These are phyloP conservation scores for Hemileccinum impolitum DNA, from an alignment of 768 basidiomycete species.

Conservation along the genomic window DNA sequence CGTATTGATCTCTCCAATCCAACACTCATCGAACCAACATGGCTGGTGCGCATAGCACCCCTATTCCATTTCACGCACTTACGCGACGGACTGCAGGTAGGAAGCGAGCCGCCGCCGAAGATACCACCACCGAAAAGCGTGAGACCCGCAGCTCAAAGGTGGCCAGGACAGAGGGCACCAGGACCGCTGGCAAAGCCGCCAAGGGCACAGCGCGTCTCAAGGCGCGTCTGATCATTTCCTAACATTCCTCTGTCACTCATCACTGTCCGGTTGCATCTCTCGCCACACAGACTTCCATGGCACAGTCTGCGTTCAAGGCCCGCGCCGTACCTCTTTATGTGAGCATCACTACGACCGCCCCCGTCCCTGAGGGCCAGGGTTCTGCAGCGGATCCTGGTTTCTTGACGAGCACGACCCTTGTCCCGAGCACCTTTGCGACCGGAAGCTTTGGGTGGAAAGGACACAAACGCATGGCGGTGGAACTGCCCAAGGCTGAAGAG, in stretches of 20 bases:
- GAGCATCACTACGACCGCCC: constrained; percentile 63
- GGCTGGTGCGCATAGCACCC: constrained; percentile 27
- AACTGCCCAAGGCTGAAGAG: constrained; percentile 49
- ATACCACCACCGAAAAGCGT: constrained; percentile 25
- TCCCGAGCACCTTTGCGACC: constrained; percentile 61
- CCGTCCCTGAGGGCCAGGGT: constrained; percentile 33
- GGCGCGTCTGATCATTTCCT: constrained; percentile 30
- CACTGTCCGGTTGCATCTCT: not conserved
- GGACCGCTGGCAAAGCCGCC: constrained; percentile 31
- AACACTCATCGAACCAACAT: constrained; percentile 11
- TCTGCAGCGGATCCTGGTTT: constrained; percentile 54
- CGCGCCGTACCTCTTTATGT: constrained; percentile 68
- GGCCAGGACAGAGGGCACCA: constrained; percentile 41
- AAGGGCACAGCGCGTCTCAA: constrained; percentile 44
- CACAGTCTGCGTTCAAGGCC: constrained; percentile 54
- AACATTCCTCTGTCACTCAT: not conserved
- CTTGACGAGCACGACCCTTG: constrained; percentile 53
- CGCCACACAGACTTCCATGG: constrained; percentile 45
- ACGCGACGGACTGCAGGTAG: constrained; percentile 28
- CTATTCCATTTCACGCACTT: constrained; percentile 7
- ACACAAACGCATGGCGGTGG: constrained; percentile 60
- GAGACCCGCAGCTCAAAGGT: constrained; percentile 49
- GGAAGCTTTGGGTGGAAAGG: constrained; percentile 89
- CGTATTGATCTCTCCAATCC: not conserved
- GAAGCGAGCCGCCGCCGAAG: constrained; percentile 46